Conservation (phyloP, 768 basidiomycete genomes). For the Amanita pseudoporphyria region DNA sequence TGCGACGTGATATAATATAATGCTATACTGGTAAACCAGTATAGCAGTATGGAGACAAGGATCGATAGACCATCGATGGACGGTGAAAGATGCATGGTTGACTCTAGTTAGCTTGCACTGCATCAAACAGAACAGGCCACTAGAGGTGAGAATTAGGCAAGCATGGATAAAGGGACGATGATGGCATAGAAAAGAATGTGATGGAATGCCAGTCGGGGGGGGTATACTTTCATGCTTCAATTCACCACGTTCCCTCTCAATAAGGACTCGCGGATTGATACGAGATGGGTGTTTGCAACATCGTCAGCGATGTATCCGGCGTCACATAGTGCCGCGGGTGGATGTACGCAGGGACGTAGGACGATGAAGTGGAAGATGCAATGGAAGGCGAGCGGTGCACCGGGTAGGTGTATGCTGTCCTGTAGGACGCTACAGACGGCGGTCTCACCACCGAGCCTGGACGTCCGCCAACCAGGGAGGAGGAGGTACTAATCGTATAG, state of each 20-base stretch:
- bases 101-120: not conserved
- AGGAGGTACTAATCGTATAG: not conserved
- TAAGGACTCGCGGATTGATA: slow-evolving; percentile 2
- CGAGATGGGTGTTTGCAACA: slow-evolving; percentile 2
- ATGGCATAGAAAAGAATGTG: not conserved
- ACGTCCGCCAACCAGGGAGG: slow-evolving; percentile 1
- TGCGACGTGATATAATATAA: not conserved
- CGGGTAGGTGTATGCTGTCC: slow-evolving; percentile 20
- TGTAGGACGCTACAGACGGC: slow-evolving; percentile 2
- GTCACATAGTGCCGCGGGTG: slow-evolving; percentile 10
- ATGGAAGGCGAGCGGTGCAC: slow-evolving; percentile 7
- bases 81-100: not conserved
- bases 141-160: not conserved
- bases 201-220: not conserved
- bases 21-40: not conserved
- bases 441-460: slow-evolving; percentile 4
- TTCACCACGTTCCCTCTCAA: not conserved
- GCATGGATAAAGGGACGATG: not conserved
- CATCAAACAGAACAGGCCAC: not conserved
- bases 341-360: slow-evolving; percentile 25
- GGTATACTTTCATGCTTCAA: not conserved
- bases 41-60: not conserved
- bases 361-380: slow-evolving; percentile 15
- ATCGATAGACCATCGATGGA: not conserved
- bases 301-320: slow-evolving; percentile 2